phyloP scores from a whole-genome alignment of 768 basidiomycete species.

The Heimioporus sp. region DNA sequence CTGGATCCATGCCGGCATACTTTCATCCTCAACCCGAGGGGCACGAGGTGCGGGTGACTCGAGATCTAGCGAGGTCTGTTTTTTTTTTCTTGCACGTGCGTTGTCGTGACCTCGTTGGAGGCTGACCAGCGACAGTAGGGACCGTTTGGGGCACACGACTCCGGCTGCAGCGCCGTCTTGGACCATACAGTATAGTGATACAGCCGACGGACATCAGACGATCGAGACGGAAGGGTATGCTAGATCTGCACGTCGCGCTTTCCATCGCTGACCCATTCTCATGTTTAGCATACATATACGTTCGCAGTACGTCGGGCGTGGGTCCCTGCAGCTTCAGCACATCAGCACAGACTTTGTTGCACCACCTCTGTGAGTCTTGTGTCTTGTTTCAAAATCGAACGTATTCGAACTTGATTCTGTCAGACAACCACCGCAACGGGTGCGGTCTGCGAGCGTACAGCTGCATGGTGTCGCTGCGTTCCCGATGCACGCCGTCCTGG shows the following conservation, averaged over 20 bases:
- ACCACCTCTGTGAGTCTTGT: neutral
- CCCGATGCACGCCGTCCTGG: neutral
- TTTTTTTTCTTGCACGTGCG: neutral
- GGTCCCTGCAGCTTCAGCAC: neutral
- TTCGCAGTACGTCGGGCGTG: neutral
- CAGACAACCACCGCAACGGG: constrained; percentile 1
- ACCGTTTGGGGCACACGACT: neutral
- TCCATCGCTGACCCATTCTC: neutral
- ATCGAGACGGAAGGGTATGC: constrained; percentile 5
- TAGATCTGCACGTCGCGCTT: neutral
- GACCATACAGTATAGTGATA: neutral
- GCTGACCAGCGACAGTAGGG: constrained; percentile 10
- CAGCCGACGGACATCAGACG: neutral
- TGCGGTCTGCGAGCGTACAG: neutral
- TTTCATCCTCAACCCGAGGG: neutral
- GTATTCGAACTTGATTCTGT: neutral
- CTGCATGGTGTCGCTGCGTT: neutral
- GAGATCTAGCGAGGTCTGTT: constrained; percentile 1
- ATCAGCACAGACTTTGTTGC: neutral
- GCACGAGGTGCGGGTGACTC: neutral
- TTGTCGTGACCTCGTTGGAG: neutral
- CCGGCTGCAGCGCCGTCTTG: neutral
- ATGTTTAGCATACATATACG: neutral
- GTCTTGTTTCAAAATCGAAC: neutral
- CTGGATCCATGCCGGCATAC: neutral